Evolutionary conservation across 2,329 filamentous ascomycete genomes (phyloP).

Genomic region (Fusarium agapanthi): DNA sequence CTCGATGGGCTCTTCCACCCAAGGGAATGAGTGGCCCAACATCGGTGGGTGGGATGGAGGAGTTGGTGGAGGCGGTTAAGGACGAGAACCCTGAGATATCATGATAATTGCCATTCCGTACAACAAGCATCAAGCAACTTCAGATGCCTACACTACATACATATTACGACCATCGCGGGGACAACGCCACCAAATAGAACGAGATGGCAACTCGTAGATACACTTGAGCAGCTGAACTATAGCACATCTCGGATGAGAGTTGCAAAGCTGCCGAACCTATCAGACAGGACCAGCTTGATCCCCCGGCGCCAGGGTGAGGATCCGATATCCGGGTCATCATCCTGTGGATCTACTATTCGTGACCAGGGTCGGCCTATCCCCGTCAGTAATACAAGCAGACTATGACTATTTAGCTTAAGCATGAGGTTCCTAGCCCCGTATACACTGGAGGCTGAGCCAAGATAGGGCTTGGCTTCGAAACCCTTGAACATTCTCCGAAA

Average conservation of each 20-base stretch:
- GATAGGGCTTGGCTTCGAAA: conserved; percentile 11
- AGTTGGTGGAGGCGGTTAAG: conserved; percentile 64
- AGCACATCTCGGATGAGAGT: conserved; percentile 20
- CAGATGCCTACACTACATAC: conserved; percentile 15
- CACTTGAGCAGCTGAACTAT: conserved; percentile 9
- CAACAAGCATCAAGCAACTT: conserved; percentile 25
- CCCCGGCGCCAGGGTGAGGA: neutral
- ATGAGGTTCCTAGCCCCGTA: conserved; percentile 18
- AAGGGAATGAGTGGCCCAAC: conserved; percentile 75
- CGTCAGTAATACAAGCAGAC: conserved; percentile 11
- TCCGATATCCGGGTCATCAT: conserved; percentile 10
- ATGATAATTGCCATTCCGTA: conserved; percentile 27
- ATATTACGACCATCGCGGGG: neutral
- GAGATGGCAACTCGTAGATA: conserved; percentile 24
- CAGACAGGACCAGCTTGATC: neutral
- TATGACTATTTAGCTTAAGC: conserved; percentile 22
- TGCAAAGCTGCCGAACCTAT: conserved; percentile 18
- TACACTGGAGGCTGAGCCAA: conserved; percentile 2
- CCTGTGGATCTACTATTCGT: conserved; percentile 18
- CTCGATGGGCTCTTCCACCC: conserved; percentile 87
- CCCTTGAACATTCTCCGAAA: neutral
- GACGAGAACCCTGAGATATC: conserved; percentile 54
- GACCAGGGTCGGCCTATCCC: conserved; percentile 14
- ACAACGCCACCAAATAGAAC: conserved; percentile 27
- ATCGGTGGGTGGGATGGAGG: conserved; percentile 69